Evolutionary conservation across 179 eudicot species (phyloP), one percentile per base, ranked within the genome.

Genomic region (Patellifolia procumbens): DNA sequence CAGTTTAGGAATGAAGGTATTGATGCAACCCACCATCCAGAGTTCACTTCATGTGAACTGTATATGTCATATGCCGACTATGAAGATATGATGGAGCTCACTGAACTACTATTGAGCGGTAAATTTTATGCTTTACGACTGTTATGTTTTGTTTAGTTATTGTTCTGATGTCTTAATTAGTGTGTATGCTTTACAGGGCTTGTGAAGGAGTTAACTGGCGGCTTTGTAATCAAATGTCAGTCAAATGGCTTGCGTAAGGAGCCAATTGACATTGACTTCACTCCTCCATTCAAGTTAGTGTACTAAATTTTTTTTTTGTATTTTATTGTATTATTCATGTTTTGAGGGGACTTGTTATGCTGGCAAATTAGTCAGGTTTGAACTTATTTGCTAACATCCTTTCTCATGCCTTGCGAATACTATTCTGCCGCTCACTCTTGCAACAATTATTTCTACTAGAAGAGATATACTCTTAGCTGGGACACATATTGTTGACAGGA

Each of bases 31-130:
- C 99, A 93, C 66, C 91, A 92, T 84, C 99, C 99, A 34, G 97
- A 95, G 79, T 95, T 95, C 80, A 95, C 97, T 5, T 91, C 97
- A 7, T 92, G 97, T 39, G 97, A 93, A 83, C 89, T 95, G 75
- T 95, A 95, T 81, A 92, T 91, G 97, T 97, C 99, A 13, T 95
- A 76, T 84, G 95, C 99, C 3, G 99, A 95, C 71, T 93, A 95
- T 84, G 88, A 95, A 80, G 99, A 95, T 82, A 42, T 95, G 76
- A 95, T 95, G 97, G 88, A 86, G 62, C 79, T 95, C 60, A 95
- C 97, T 34, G 97, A 95, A 83, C 69, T 81, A 68, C 87, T 95
- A 93, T 78, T 95, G 80, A 91, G 95, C 64, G 97, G 97, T 89
- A 78, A 72, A 89, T 76, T 2, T 61, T 26, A 53, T 51, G 2